A percentile compares a stretch with the other conserved stretches of the same genome.
Evolutionary conservation across 176 grass and related monocot genomes (phyloP).

Genomic region (Triticum monococcum): DNA sequence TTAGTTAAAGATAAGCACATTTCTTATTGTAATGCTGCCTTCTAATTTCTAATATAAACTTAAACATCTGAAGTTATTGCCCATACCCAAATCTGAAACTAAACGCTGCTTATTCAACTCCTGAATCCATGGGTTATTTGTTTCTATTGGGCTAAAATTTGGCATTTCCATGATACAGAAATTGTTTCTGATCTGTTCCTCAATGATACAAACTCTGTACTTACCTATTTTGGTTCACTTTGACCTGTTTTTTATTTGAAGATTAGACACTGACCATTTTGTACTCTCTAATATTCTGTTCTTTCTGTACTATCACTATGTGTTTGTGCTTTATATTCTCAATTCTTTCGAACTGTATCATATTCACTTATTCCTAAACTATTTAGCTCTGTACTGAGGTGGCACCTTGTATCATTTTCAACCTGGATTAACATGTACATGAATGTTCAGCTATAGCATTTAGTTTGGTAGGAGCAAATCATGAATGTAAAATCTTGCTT

Average conservation of each 20-base stretch:
- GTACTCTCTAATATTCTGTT: not conserved
- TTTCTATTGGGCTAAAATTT: not conserved
- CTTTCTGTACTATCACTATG: not conserved
- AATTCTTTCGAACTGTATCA: not conserved
- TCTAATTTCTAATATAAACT: not conserved
- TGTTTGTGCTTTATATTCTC: not conserved
- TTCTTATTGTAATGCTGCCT: not conserved
- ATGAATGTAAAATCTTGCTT: conserved; percentile 5
- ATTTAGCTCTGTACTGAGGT: not conserved
- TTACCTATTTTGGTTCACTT: not conserved
- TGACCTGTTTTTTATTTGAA: not conserved
- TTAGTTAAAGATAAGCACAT: not conserved
- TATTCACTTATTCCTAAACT: not conserved
- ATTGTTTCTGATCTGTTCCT: not conserved
- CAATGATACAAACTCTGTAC: not conserved
- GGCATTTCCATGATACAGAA: not conserved
- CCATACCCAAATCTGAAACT: not conserved
- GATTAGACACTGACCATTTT: not conserved
- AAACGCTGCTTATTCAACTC: not conserved
- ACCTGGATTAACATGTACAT: not conserved
- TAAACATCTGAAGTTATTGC: not conserved
- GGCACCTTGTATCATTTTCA: not conserved
- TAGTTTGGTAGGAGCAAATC: not conserved
- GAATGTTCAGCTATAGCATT: not conserved
- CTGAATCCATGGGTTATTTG: not conserved